These are phyloP conservation scores for Cyathus striatus DNA, from an alignment of 768 basidiomycete genomes.

Conservation along the genomic window DNA sequence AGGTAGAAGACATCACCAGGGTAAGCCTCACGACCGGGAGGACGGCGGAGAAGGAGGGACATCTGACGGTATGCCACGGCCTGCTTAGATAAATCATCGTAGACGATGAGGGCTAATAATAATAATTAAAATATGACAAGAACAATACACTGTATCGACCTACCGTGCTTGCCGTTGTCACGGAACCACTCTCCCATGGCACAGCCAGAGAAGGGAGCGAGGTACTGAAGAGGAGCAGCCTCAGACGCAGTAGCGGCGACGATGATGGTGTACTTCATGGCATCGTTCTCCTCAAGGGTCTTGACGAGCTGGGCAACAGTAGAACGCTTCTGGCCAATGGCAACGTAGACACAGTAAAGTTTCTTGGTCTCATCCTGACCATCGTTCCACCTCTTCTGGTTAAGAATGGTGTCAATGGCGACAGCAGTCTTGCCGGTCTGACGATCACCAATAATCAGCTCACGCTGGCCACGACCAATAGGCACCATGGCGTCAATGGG, in stretches of 20 bases:
- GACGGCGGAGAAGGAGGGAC: constrained; percentile 99
- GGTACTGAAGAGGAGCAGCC: constrained; percentile 98
- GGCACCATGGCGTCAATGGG: constrained; percentile 99
- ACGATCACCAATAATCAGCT: constrained; percentile 99
- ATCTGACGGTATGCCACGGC: constrained; percentile 99
- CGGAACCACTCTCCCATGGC: constrained; percentile 99
- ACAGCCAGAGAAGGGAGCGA: constrained; percentile 99
- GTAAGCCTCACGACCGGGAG: constrained; percentile 99
- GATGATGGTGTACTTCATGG: constrained; percentile 99
- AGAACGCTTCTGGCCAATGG: constrained; percentile 98
- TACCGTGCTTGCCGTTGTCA: constrained; percentile 99
- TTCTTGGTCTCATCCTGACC: constrained; percentile 96
- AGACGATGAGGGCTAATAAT: constrained; percentile 85
- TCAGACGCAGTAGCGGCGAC: constrained; percentile 99
- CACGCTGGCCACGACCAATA: constrained; percentile 99
- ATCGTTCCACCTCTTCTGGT: constrained; percentile 99
- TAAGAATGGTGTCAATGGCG: constrained; percentile 99
- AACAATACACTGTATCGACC: constrained; percentile 14
- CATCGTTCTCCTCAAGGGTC: constrained; percentile 99
- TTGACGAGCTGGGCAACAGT: constrained; percentile 99
- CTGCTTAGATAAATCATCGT: constrained; percentile 99
- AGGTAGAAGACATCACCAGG: constrained; percentile 99
- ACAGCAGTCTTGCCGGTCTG: constrained; percentile 99
- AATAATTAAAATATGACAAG: constrained; percentile 1
- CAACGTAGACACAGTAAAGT: constrained; percentile 99